Evolutionary conservation across 225 moss, liverwort and hornwort species (phyloP), one percentile per base, ranked within the genome.

Genomic region (Pleurozium schreberi): DNA sequence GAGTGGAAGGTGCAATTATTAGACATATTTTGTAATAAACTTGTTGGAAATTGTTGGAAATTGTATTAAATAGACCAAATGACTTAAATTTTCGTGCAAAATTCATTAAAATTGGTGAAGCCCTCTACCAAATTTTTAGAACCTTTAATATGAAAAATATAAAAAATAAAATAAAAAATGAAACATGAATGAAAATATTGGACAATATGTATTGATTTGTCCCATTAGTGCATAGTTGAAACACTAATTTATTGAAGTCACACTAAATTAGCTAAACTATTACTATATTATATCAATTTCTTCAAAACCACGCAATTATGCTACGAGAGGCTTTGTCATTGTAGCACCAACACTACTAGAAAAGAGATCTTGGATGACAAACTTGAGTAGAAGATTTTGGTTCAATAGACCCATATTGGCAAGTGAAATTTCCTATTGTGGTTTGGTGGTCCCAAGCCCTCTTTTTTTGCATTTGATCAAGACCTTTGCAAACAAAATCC

Each of bases 371-470:
- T 11, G 19, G 74, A 1, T 18, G 11, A 2, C 2, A 74, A 74
- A 11, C 1, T 19, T 1, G 0, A 49, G 0, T 19, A 31, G 7
- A 49, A 74, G 31, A 31, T 0, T 49, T 49, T 74, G 18, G 1
- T 47, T 47, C 19, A 31, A 4, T 49, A 1, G 3, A 0, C 31
- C 43, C 3, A 27, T 43, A 3, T 27, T 1, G 43, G 3, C 5
- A 71, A 5, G 43, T 43, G 0, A 0, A 18, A 45, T 28, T 0
- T 73, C 10, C 16, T 45, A 45, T 18, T 28, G 10, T 73, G 17
- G 2, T 45, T 45, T 45, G 5, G 10, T 43, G 10, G 6, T 16
- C 1, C 0, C 0, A 27, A 42, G 5, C 0, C 4, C 2, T 12
- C 4, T 30, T 45, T 43, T 30, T 30, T 1, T 27, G 27, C 16